Base-by-base conservation (phyloP, 2,329 filamentous ascomycete species). In the Fusarium sp. region DNA sequence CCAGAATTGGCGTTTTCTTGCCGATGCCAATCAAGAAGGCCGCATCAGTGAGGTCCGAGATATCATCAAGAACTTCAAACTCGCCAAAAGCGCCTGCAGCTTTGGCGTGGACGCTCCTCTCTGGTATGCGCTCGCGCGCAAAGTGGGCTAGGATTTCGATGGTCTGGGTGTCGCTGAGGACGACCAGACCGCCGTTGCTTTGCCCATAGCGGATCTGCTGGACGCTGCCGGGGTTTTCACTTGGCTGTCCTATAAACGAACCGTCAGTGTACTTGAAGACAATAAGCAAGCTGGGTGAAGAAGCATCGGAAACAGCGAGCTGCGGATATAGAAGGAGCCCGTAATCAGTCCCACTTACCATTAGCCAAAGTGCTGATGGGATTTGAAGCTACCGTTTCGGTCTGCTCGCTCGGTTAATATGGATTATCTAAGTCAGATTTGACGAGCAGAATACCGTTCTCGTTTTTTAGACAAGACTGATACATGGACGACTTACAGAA, bases 121-220 rank as follows among this genome's bases (percentile, higher is more conserved):
- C 87, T 0, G 87, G 87, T 56, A 89, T 89, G 11, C 87, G 79
- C 73, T 89, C 87, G 5, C 86, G 81, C n/a, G 83, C 81, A 72
- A 88, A 89, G 71, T 89, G 87, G 5, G 87, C 83, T 2, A 89
- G 78, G 0, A 84, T 83, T 69, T 89, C 86, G 34, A 89, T 82
- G 13, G 88, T 78, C 46, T 87, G 85, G 1, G 83, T 86, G 69
- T 87, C 85, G 55, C 83, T 80, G 5, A 88, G 76, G 3, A 85
- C 77, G 3, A 81, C 79, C 7, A 86, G 77, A 11, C 83, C 83
- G 6, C 74, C 74, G n/a, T 75, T 75, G 20, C 47, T 75, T 24
- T 68, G 58, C 8, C 74, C 74, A 22, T 74, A 75, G 34, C 74
- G 65, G 13, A 75, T 44, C 20, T 74, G 71, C 38, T 74, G 74